Evolutionary conservation across 805 yeast species (phyloP).

Genomic region (Sugiyamaella boreocaroliniensis): DNA sequence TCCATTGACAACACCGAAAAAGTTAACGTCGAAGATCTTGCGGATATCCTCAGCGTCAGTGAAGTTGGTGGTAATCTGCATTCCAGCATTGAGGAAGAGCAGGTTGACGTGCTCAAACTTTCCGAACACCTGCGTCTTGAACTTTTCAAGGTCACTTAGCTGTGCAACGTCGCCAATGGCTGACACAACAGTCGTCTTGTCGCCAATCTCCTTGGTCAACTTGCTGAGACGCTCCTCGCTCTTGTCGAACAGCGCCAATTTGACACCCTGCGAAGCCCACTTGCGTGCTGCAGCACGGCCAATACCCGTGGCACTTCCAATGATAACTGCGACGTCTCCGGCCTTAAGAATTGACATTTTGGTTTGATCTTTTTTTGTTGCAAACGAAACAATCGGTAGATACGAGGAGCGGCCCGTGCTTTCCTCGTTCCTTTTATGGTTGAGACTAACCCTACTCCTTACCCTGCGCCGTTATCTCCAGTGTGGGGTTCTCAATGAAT

Average conservation of each 20-base stretch:
- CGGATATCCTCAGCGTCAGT: slow-evolving; percentile 18
- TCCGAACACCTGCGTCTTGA: slow-evolving; percentile 18
- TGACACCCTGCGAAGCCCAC: slow-evolving; percentile 24
- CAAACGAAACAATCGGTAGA: background rate
- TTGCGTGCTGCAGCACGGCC: slow-evolving; percentile 25
- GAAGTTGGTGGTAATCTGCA: slow-evolving; percentile 18
- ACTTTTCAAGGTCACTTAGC: slow-evolving; percentile 16
- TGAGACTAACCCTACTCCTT: too few relatives aligned
- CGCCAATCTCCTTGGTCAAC: slow-evolving; percentile 6
- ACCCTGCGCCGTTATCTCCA: too few relatives aligned
- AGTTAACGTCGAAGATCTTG: slow-evolving; percentile 20
- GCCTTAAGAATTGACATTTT: slow-evolving; percentile 7
- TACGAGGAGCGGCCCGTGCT: background rate
- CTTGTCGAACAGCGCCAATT: slow-evolving; percentile 23
- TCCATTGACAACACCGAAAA: slow-evolving; percentile 25
- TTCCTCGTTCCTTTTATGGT: too few relatives aligned
- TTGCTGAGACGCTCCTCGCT: slow-evolving; percentile 6
- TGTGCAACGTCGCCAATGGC: slow-evolving; percentile 19
- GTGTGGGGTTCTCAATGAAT: too few relatives aligned
- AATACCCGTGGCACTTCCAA: slow-evolving; percentile 23
- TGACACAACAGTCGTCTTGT: slow-evolving; percentile 5
- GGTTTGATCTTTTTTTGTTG: background rate
- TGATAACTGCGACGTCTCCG: slow-evolving; percentile 19
- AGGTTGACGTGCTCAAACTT: slow-evolving; percentile 19
- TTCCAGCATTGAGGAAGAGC: slow-evolving; percentile 25